phyloP scores from a whole-genome alignment of 1,284 basidiomycete genomes.

The Cerrena zonata region DNA sequence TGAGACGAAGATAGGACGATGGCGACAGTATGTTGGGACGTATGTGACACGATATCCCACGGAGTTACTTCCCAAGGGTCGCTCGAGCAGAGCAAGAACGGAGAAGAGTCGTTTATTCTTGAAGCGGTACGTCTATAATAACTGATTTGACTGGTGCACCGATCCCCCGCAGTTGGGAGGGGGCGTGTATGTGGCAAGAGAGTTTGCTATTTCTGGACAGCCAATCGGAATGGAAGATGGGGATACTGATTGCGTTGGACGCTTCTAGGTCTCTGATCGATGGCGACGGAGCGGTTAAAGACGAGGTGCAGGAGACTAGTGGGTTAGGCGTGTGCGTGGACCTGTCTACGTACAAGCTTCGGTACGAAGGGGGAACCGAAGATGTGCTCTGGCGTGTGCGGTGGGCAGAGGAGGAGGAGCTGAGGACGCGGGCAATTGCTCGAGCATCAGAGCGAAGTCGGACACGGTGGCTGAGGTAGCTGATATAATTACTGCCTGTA shows the following conservation, averaged over 20 bases:
- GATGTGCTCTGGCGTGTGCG: constrained; percentile 42
- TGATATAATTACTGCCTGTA: constrained; percentile 8
- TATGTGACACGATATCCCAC: constrained; percentile 72
- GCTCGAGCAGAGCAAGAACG: constrained; percentile 28
- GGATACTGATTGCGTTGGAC: constrained; percentile 14
- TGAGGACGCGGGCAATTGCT: constrained; percentile 39
- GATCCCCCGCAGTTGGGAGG: neutral
- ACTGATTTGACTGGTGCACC: neutral
- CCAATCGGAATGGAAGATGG: constrained; percentile 13
- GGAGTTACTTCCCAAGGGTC: constrained; percentile 54
- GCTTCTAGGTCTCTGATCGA: constrained; percentile 32
- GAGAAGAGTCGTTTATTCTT: constrained; percentile 31
- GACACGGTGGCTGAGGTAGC: constrained; percentile 30
- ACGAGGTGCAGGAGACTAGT: constrained; percentile 21
- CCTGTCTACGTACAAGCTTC: constrained; percentile 63
- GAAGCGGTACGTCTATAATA: constrained; percentile 22
- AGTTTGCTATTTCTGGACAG: constrained; percentile 8
- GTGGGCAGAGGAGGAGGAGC: constrained; percentile 34
- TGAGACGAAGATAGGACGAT: constrained; percentile 46
- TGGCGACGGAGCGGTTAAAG: constrained; percentile 27
- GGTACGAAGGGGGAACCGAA: constrained; percentile 64
- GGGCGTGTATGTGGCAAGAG: constrained; percentile 6
- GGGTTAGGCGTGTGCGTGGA: constrained; percentile 58
- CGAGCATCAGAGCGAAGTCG: constrained; percentile 51
- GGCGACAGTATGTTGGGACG: constrained; percentile 84